These are phyloP conservation scores for Aspergillus spinulosporus DNA, from an alignment of 2,329 filamentous ascomycete species.

Conservation along the genomic window DNA sequence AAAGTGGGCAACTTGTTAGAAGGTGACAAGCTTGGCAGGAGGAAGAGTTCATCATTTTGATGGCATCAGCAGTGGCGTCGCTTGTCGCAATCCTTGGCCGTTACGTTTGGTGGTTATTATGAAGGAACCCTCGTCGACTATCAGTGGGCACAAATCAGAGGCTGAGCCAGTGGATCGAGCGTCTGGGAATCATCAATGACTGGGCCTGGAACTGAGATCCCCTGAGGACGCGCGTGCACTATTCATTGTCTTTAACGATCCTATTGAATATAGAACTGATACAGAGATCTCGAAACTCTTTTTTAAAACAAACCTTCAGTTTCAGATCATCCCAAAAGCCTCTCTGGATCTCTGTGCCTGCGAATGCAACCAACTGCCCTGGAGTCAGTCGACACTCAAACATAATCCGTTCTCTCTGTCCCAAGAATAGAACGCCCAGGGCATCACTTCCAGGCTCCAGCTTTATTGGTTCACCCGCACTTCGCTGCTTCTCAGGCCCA, in stretches of 20 bases:
- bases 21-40: background rate
- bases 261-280: background rate
- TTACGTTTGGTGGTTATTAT: background rate
- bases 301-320: background rate
- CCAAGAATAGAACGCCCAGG: background rate
- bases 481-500: background rate
- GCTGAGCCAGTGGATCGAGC: conserved; percentile 13
- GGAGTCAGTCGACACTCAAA: background rate
- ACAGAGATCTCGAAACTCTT: background rate
- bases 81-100: conserved; percentile 8
- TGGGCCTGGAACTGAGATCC: conserved; percentile 23
- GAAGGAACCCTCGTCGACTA: conserved; percentile 7
- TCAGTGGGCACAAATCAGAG: conserved; percentile 15
- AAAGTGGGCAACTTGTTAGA: no score
- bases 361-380: background rate
- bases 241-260: background rate
- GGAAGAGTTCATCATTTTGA: background rate
- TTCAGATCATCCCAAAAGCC: background rate
- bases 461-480: background rate
- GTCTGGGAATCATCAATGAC: conserved; percentile 21
- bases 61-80: conserved; percentile 1
- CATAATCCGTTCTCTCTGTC: no score
- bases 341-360: background rate
- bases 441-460: no score
- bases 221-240: conserved; percentile 27